Evolutionary conservation across 805 yeast genomes (phyloP), one percentile per base, ranked within the genome.

Genomic region (Wickerhamomyces sydowiorum): DNA sequence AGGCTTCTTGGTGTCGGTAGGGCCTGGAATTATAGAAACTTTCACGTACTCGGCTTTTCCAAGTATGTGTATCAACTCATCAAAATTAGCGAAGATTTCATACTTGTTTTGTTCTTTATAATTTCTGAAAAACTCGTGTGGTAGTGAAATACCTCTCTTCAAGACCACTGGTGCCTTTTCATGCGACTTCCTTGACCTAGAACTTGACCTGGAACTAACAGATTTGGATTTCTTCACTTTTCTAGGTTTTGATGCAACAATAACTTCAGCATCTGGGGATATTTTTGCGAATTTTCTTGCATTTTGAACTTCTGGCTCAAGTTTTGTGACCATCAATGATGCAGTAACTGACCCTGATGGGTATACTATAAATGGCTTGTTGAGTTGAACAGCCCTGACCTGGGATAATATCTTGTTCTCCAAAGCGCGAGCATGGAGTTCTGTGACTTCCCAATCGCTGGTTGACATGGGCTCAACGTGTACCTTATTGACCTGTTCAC

Each of bases 401-500:
- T 91, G 97, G 42, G 81, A 77, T 28, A 91, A 65, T 51, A 90
- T 71, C 48, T 76, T 76, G 36, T 79, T 76, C 56, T 91, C 97
- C 21, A 91, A 72, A 33, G 72, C 75, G 23, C 74, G 78, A 2
- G 96, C 91, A 60, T 91, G 86, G 3, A 84, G 61, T 56, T 90
- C 96, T 3, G 89, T 85, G 22, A 86, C 66, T 50, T 90, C 97
- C 97, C 97, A 91, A 57, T 91, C 99, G 5, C 82, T 72, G 2
- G 80, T 61, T 0, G 86, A 72, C 17, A 75, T 62, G 0, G 98
- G 98, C 53, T 86, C 96, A 35, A 91, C 70, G 53, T 76, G 80
- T 3, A 90, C 80, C 4, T 79, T 76, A 6, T 70, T 66, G 1
- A 88, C 78, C 32, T 62, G 70, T n/a, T 73, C 76, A 1, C 69